Percentiles rank a stretch among this genome's conserved stretches.
These are phyloP conservation scores for Phytophthora sp. DNA, from an alignment of 352 stramenopile species.

Conservation along the genomic window DNA sequence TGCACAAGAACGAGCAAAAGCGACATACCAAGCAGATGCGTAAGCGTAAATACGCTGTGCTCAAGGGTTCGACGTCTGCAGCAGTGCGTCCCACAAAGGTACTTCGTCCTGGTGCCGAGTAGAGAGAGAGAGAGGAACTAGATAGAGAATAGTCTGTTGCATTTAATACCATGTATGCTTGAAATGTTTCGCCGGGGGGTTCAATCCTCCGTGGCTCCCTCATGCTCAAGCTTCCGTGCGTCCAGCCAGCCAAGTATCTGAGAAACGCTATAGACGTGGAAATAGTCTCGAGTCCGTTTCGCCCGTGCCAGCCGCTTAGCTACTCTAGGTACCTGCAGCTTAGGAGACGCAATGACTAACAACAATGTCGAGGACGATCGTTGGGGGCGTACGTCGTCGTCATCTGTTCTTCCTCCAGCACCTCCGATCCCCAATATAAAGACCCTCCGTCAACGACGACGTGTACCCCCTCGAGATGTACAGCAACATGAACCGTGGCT, in stretches of 20 bases:
- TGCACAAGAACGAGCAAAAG: slow-evolving; percentile 90
- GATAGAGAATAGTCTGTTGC: slow-evolving; percentile 38
- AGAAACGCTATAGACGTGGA: not conserved
- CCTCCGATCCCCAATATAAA: slow-evolving; percentile 21
- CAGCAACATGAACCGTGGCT: slow-evolving; percentile 65
- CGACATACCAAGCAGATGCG: slow-evolving; percentile 82
- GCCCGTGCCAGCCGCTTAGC: not conserved
- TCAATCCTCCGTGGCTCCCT: not conserved
- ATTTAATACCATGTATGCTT: slow-evolving; percentile 33
- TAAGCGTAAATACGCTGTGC: slow-evolving; percentile 88
- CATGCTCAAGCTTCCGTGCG: not conserved
- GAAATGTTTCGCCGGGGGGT: slow-evolving; percentile 17
- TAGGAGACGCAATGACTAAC: slow-evolving; percentile 31
- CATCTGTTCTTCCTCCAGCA: slow-evolving; percentile 15
- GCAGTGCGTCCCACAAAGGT: slow-evolving; percentile 63
- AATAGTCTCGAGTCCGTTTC: slow-evolving; percentile 19
- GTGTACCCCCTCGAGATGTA: slow-evolving; percentile 23
- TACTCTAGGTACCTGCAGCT: too few species aligned
- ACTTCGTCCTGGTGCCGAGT: slow-evolving; percentile 68
- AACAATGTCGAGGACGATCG: slow-evolving; percentile 39
- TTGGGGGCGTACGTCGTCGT: slow-evolving; percentile 13
- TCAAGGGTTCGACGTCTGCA: slow-evolving; percentile 81
- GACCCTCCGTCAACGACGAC: slow-evolving; percentile 22
- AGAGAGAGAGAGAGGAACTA: slow-evolving; percentile 23
- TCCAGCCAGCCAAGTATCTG: not conserved